Conservation (phyloP, 2,329 filamentous ascomycete genomes). For the Ophiosphaerella narmari region DNA sequence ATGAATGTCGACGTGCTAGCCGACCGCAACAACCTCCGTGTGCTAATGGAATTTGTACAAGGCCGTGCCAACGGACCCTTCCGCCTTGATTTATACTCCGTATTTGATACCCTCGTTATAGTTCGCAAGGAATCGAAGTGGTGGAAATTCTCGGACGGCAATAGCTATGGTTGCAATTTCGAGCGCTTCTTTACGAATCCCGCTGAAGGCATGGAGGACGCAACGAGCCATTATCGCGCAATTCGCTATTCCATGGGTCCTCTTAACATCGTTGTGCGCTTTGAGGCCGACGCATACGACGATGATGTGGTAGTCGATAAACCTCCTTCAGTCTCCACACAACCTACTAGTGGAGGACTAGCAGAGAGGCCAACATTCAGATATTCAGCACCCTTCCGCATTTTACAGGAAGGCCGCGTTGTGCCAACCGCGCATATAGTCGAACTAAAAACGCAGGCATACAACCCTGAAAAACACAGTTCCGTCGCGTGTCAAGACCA, state of each 20-base stretch:
- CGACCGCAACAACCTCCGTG: slow-evolving; percentile 36
- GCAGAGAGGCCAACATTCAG: slow-evolving; percentile 16
- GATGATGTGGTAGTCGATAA: slow-evolving; percentile 17
- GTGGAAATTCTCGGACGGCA: slow-evolving; percentile 22
- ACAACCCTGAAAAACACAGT: slow-evolving; percentile 8
- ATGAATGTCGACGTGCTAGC: slow-evolving; percentile 31
- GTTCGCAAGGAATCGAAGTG: slow-evolving; percentile 31
- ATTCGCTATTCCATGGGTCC: slow-evolving; percentile 35
- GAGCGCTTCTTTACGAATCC: slow-evolving; percentile 31
- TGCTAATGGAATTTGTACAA: slow-evolving; percentile 30
- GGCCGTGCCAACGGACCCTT: slow-evolving; percentile 31
- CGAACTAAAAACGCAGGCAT: slow-evolving; percentile 30
- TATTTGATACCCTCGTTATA: slow-evolving; percentile 32
- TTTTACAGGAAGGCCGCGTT: slow-evolving; percentile 31
- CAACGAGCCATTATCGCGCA: slow-evolving; percentile 36
- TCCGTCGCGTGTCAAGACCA: slow-evolving; percentile 29
- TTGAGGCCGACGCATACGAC: slow-evolving; percentile 37
- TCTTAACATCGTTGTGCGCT: slow-evolving; percentile 30
- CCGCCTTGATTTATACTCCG: slow-evolving; percentile 27
- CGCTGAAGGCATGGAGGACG: slow-evolving; percentile 26
- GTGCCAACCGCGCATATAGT: slow-evolving; percentile 27
- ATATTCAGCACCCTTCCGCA: slow-evolving; percentile 20
- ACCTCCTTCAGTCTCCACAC: slow-evolving; percentile 10
- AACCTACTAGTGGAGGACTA: slow-evolving; percentile 17
- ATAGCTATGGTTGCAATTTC: slow-evolving; percentile 29